phyloP scores from a whole-genome alignment of 1,139 yeast species.

The Magnusiomyces clavatus region DNA sequence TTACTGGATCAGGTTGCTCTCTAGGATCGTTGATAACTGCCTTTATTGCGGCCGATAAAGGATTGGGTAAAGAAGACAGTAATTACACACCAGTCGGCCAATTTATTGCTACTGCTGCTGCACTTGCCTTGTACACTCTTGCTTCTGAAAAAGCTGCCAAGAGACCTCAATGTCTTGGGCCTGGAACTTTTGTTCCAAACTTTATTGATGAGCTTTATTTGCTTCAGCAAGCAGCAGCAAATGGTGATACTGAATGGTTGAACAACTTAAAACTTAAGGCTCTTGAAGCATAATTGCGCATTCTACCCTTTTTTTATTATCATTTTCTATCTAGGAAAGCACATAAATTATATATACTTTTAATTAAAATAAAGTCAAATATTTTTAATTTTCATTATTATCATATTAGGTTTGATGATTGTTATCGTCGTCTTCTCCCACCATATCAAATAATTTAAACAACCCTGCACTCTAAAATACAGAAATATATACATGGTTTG shows the following conservation, averaged over 20 bases:
- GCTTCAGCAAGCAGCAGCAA: constrained; percentile 13
- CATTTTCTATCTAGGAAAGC: neutral
- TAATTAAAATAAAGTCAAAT: neutral
- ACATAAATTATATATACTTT: neutral
- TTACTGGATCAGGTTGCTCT: constrained; percentile 90
- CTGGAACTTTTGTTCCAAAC: constrained; percentile 45
- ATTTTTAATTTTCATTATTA: too few species aligned
- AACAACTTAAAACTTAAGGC: neutral
- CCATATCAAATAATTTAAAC: too few species aligned
- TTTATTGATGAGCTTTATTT: constrained; percentile 41
- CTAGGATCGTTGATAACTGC: constrained; percentile 69
- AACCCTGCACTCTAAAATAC: neutral
- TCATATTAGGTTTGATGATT: too few species aligned
- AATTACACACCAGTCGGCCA: constrained; percentile 25
- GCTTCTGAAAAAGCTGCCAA: constrained; percentile 44
- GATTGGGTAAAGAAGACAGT: constrained; percentile 27
- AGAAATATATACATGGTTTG: constrained; percentile 4
- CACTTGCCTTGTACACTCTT: constrained; percentile 53
- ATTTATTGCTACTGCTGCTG: constrained; percentile 47
- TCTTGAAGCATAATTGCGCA: neutral
- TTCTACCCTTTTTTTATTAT: neutral
- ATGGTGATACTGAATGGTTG: constrained; percentile 4
- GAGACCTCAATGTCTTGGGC: constrained; percentile 28
- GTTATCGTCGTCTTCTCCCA: too few species aligned
- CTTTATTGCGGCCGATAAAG: constrained; percentile 37